phyloP scores from a whole-genome alignment of 208 protist species.

The Acanthamoeba royreba region DNA sequence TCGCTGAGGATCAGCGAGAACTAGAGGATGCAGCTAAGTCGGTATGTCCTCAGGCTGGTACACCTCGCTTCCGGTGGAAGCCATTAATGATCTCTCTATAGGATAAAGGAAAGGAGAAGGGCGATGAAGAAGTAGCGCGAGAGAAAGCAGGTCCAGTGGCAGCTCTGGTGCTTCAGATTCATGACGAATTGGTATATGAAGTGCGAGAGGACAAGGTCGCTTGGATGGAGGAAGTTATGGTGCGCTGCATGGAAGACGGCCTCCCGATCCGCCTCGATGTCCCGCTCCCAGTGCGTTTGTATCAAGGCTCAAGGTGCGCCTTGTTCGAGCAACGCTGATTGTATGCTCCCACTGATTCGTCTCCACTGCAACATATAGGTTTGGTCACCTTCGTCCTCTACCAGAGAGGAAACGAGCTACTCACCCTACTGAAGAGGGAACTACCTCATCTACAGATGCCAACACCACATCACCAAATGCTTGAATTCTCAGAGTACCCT shows the following conservation, averaged over 20 bases:
- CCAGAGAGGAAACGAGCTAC: too few species aligned
- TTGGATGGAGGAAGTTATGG: neutral
- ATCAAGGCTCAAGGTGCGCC: neutral
- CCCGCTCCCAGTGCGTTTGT: neutral
- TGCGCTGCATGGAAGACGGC: slow-evolving; percentile 22
- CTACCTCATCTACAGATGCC: too few species aligned
- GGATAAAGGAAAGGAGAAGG: neutral
- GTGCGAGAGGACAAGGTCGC: neutral
- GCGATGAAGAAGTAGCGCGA: neutral
- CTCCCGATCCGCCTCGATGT: slow-evolving; percentile 6
- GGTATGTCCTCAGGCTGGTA: too few species aligned
- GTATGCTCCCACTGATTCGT: neutral
- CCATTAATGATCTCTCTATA: neutral
- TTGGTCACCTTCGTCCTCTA: neutral
- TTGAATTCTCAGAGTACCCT: too few species aligned
- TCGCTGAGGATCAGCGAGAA: neutral
- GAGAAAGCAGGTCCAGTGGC: neutral
- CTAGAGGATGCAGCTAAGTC: neutral
- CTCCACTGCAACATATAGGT: neutral
- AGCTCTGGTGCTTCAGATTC: neutral
- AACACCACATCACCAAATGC: too few species aligned
- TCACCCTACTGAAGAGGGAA: too few species aligned
- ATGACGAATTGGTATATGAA: slow-evolving; percentile 27
- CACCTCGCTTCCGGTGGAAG: neutral
- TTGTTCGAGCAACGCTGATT: neutral